Percentiles rank a stretch among this genome's conserved stretches.
These are phyloP conservation scores for Nicotiana undulata DNA, from an alignment of 257 asterid genomes.

Conservation along the genomic window DNA sequence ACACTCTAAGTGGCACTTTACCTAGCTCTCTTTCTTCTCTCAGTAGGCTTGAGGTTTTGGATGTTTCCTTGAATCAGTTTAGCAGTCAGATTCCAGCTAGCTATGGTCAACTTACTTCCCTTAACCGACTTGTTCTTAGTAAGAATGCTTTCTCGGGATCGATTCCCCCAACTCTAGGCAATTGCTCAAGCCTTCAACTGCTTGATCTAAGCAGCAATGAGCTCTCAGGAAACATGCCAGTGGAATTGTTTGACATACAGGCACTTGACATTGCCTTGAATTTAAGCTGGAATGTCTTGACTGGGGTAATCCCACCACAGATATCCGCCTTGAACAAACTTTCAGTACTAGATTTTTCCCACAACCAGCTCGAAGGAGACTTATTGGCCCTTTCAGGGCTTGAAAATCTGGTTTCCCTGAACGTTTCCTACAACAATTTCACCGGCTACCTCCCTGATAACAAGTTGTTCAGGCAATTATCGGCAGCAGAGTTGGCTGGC, in stretches of 20 bases:
- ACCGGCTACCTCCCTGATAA: constrained; percentile 70
- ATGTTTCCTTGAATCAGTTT: constrained; percentile 52
- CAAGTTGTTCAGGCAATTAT: constrained; percentile 67
- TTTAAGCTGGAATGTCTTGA: constrained; percentile 59
- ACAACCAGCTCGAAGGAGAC: constrained; percentile 64
- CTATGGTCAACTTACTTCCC: constrained; percentile 41
- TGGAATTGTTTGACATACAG: constrained; percentile 42
- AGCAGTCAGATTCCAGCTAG: constrained; percentile 47
- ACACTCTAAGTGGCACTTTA: constrained; percentile 42
- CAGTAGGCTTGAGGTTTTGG: constrained; percentile 45
- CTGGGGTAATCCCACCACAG: constrained; percentile 60
- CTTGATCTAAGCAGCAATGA: constrained; percentile 64
- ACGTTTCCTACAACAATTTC: constrained; percentile 64
- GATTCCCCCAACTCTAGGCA: constrained; percentile 53
- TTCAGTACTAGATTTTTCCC: constrained; percentile 57
- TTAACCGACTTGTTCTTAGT: constrained; percentile 46
- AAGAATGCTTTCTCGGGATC: constrained; percentile 48
- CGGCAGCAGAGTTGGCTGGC: constrained; percentile 46
- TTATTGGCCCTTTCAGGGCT: constrained; percentile 53
- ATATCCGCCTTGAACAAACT: constrained; percentile 50
- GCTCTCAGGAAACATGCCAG: constrained; percentile 48
- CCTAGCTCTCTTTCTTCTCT: constrained; percentile 51
- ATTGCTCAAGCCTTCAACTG: constrained; percentile 53
- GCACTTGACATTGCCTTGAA: constrained; percentile 68
- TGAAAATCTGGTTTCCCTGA: constrained; percentile 60